Base-by-base conservation (phyloP, 768 basidiomycete species). In the Russula foetens region DNA sequence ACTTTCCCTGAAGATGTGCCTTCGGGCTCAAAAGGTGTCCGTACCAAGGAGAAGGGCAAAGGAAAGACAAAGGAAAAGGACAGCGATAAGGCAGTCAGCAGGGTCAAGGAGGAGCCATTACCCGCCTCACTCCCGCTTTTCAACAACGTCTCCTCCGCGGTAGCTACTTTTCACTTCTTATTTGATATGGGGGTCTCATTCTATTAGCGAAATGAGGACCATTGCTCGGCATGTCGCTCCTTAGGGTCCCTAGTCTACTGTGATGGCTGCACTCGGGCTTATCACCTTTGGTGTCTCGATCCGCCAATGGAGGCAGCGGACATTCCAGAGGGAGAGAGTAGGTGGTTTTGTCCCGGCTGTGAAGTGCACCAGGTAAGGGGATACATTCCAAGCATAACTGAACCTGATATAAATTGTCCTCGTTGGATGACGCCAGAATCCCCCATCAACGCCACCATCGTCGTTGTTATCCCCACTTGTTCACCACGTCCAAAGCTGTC, bases 201-300 rank as follows among this genome's bases (percentile, higher is more conserved):
- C 48, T 53, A 52, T 44, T 63, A 81, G 79, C 67, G 77, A 67
- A 91, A 92, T 72, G 84, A 92, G 70, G 90, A 92, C 70, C 88
- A 92, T 68, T 92, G 90, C 69, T 91, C 89, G 63, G 82, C 90
- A 19, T 92, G 90, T 71, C 84, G 86, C 67, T 90, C 86, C 12
- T 69, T 78, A 65, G 96, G 96, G 50, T 83, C 88, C 46, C 80
- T 98, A 62, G 83, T 99, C 21, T 98, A 97, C 71, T 99, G 97
- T 73, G 97, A 98, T 72, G 94, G 95, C 21, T 99, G 97, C 71
- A 92, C 96, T 38, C 78, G 88, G 64, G 92, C 94, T 7, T 99
- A 97, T 73, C 97, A 99, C 74, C 84, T 98, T 62, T 86, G 89
- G 82, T 99, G 97, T 73, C 80, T 99, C 65, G 90, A 99, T 72